These are phyloP conservation scores for Perilla frutescens DNA, from an alignment of 257 asterid genomes.

Conservation along the genomic window DNA sequence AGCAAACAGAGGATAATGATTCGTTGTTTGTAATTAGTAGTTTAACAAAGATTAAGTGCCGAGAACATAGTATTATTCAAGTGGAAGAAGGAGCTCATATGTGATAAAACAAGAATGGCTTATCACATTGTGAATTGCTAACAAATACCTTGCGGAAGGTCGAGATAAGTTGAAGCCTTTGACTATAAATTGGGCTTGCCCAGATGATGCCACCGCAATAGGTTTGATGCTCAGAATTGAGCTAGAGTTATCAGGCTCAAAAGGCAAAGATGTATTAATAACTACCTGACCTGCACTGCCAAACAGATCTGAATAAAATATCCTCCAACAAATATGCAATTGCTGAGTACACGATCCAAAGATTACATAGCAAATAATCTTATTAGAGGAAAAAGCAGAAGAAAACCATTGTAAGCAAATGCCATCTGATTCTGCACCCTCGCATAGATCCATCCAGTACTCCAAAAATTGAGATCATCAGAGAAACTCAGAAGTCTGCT, in stretches of 20 bases:
- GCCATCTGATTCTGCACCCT: slow-evolving; percentile 77
- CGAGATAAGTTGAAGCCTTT: slow-evolving; percentile 64
- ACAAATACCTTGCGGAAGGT: slow-evolving; percentile 61
- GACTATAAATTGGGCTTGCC: slow-evolving; percentile 58
- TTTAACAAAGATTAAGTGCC: neutral
- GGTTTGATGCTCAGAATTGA: slow-evolving; percentile 66
- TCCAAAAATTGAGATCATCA: slow-evolving; percentile 69
- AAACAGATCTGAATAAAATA: slow-evolving; percentile 27
- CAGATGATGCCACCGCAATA: slow-evolving; percentile 71
- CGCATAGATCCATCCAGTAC: slow-evolving; percentile 75
- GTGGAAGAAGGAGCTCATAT: slow-evolving; percentile 15
- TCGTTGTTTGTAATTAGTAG: slow-evolving; percentile 1
- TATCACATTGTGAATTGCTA: slow-evolving; percentile 23
- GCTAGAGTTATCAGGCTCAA: slow-evolving; percentile 41
- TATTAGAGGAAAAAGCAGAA: slow-evolving; percentile 17
- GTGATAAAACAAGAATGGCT: slow-evolving; percentile 15
- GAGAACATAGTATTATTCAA: slow-evolving; percentile 15
- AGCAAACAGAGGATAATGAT: slow-evolving; percentile 23
- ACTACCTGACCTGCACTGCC: slow-evolving; percentile 67
- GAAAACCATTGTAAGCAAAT: slow-evolving; percentile 60
- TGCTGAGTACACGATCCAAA: slow-evolving; percentile 8
- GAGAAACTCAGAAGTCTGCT: slow-evolving; percentile 64
- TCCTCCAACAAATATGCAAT: slow-evolving; percentile 22
- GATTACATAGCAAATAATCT: slow-evolving; percentile 1
- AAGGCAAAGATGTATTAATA: slow-evolving; percentile 59